phyloP scores from a whole-genome alignment of 208 protist species.

The Trypanosoma scelopori region DNA sequence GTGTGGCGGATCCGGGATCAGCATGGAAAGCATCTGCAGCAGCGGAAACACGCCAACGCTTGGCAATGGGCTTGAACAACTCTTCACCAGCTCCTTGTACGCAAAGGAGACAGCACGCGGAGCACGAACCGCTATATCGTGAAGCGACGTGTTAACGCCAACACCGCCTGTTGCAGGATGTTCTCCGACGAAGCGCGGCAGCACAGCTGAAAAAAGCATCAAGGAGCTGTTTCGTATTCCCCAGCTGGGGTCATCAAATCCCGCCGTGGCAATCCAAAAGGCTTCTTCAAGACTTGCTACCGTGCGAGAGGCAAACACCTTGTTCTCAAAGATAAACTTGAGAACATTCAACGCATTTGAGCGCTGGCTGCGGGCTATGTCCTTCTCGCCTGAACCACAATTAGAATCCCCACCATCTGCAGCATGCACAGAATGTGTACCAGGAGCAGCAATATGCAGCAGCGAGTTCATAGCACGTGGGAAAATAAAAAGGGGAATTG shows the following conservation, averaged over 20 bases:
- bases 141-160: constrained; percentile 79
- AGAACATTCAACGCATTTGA: constrained; percentile 92
- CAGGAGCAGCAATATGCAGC: constrained; percentile 34
- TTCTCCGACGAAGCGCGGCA: constrained; percentile 91
- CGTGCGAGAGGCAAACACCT: constrained; percentile 58
- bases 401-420: neutral
- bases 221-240: constrained; percentile 90
- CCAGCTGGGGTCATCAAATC: constrained; percentile 85
- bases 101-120: constrained; percentile 67
- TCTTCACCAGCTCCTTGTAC: constrained; percentile 41
- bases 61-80: constrained; percentile 19
- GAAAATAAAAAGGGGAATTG: constrained; percentile 69
- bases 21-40: constrained; percentile 90
- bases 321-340: constrained; percentile 92
- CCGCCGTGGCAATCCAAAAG: constrained; percentile 74
- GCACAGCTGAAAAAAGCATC: constrained; percentile 89
- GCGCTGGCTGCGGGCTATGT: constrained; percentile 58
- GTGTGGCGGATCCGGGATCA: constrained; percentile 77
- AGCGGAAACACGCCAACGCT: constrained; percentile 82
- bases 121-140: constrained; percentile 70
- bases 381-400: constrained; percentile 12
- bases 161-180: constrained; percentile 73
- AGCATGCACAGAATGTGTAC: neutral
- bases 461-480: constrained; percentile 64
- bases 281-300: constrained; percentile 73